phyloP scores from a whole-genome alignment of 2,329 filamentous ascomycete genomes.

The Paraphaeosphaeria sporulosa region DNA sequence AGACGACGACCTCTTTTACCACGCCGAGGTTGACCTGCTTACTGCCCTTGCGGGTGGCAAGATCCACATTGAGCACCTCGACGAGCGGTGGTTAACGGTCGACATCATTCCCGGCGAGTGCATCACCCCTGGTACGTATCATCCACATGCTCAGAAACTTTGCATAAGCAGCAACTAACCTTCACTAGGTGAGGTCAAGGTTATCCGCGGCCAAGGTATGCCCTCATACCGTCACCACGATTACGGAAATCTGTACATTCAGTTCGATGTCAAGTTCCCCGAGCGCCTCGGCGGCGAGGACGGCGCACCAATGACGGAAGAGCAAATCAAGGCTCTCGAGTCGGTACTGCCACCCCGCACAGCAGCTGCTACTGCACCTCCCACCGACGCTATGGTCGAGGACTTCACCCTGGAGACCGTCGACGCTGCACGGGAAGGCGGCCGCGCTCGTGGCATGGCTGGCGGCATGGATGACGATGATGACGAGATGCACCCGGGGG shows the following conservation, averaged over 20 bases:
- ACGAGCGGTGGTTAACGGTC: conserved; percentile 94
- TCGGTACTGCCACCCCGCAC: conserved; percentile 78
- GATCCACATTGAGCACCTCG: conserved; percentile 93
- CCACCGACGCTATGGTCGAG: conserved; percentile 88
- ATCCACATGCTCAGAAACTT: background rate
- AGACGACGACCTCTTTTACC: conserved; percentile 94
- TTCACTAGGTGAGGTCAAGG: conserved; percentile 80
- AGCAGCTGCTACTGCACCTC: conserved; percentile 69
- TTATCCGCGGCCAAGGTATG: conserved; percentile 97
- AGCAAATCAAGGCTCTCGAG: conserved; percentile 81
- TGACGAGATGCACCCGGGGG: conserved; percentile 65
- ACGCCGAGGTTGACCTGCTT: conserved; percentile 93
- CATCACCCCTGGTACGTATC: conserved; percentile 81
- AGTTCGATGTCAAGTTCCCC: conserved; percentile 98
- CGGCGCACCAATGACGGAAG: conserved; percentile 60
- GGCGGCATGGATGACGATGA: conserved; percentile 72
- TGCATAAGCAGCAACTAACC: conserved; percentile 23
- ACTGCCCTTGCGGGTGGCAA: conserved; percentile 92
- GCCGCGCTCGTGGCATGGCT: conserved; percentile 72
- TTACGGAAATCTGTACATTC: conserved; percentile 93
- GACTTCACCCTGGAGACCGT: conserved; percentile 86
- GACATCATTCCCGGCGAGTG: conserved; percentile 94
- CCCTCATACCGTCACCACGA: conserved; percentile 95
- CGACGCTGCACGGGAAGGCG: conserved; percentile 69
- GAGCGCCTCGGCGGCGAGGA: conserved; percentile 57